Evolutionary conservation across 768 basidiomycete genomes (phyloP).

Genomic region (Lentinus brumalis): DNA sequence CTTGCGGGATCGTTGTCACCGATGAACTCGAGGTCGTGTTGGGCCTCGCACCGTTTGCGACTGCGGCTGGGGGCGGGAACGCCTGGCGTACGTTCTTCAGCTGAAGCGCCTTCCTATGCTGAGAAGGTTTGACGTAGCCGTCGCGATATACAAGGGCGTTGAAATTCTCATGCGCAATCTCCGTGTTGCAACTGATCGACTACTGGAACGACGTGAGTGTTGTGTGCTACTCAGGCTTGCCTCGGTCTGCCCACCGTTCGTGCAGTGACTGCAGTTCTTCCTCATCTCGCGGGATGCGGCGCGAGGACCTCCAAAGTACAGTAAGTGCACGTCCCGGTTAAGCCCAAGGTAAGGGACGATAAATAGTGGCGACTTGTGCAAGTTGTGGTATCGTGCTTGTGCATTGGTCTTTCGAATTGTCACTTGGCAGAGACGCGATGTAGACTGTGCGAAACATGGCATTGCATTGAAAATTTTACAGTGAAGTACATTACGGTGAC

Average conservation of each 20-base stretch:
- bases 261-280: slow-evolving; percentile 20
- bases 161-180: slow-evolving; percentile 32
- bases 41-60: slow-evolving; percentile 5
- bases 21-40: slow-evolving; percentile 13
- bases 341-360: not conserved
- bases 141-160: slow-evolving; percentile 5
- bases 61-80: slow-evolving; percentile 2
- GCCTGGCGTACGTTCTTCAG: slow-evolving; percentile 9
- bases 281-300: slow-evolving; percentile 25
- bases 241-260: not conserved
- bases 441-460: not conserved
- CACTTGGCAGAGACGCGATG: too few species aligned
- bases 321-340: slow-evolving; percentile 2
- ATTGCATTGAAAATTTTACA: not conserved
- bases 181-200: slow-evolving; percentile 45
- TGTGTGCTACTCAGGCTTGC: too few species aligned
- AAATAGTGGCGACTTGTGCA: slow-evolving; percentile 22
- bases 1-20: slow-evolving; percentile 18
- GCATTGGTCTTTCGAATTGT: too few species aligned
- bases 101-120: not conserved
- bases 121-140: not conserved
- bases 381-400: too few species aligned
- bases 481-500: not conserved
- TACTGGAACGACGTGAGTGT: slow-evolving; percentile 54
- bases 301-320: slow-evolving; percentile 14